Evolutionary conservation across 2,329 filamentous ascomycete genomes (phyloP).

Genomic region (Purpureocillium takamizusanense): DNA sequence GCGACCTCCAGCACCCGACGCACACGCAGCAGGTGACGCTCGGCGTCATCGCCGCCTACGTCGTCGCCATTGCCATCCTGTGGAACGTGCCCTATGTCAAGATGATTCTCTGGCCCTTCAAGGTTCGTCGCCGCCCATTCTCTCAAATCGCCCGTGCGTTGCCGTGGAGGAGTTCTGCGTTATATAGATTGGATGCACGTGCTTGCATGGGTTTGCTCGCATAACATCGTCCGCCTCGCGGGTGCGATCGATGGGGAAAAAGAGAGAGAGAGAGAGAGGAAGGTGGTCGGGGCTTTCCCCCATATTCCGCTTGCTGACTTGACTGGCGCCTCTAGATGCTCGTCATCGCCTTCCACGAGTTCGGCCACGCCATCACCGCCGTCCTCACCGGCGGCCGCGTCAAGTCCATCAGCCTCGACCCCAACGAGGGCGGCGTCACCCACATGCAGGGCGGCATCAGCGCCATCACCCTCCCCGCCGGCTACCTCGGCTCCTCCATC

Average conservation of each 20-base stretch:
- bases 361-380: slow-evolving; percentile 66
- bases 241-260: too few relatives aligned
- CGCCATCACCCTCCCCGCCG: slow-evolving; percentile 65
- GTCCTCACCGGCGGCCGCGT: slow-evolving; percentile 65
- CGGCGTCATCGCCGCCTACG: slow-evolving; percentile 62
- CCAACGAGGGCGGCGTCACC: slow-evolving; percentile 71
- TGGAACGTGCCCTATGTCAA: slow-evolving; percentile 75
- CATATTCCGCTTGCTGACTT: background rate
- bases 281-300: too few relatives aligned
- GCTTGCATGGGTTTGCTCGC: too few relatives aligned
- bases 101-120: slow-evolving; percentile 72
- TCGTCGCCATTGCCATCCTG: slow-evolving; percentile 64
- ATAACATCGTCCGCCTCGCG: too few relatives aligned
- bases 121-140: too few relatives aligned
- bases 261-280: too few relatives aligned
- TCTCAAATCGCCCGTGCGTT: background rate
- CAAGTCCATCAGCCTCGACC: slow-evolving; percentile 65
- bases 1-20: slow-evolving; percentile 49
- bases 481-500: slow-evolving; percentile 68
- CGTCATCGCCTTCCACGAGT: slow-evolving; percentile 75
- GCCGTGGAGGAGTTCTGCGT: too few relatives aligned
- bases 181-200: too few relatives aligned
- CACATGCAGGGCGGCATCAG: slow-evolving; percentile 65
- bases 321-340: slow-evolving; percentile 57
- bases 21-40: slow-evolving; percentile 63